Evolutionary conservation across 2,329 filamentous ascomycete species (phyloP), one percentile per base, ranked within the genome.

Genomic region (Sporothrix sp.): DNA sequence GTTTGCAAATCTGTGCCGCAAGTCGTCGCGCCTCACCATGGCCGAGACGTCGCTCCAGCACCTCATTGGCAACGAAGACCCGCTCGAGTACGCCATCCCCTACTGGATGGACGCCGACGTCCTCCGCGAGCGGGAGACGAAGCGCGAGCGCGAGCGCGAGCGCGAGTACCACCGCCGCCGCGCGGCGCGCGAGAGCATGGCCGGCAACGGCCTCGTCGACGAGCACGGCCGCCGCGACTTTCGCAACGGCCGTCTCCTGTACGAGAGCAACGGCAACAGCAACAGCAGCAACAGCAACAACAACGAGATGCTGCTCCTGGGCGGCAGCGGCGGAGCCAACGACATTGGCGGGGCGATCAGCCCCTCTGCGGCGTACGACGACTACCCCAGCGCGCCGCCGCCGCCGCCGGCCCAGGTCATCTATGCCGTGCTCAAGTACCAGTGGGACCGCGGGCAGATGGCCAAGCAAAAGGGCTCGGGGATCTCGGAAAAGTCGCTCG

Each of bases 361-460:
- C n/a, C 32, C 20, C 18, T 13, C 32, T 23, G 20, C 37, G 8
- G 25, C 16, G 5, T 16, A 49, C 47, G 54, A 55, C 39, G 56
- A 58, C 32, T 51, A 53, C 37, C 52, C 50, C 7, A 47, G 45
- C 14, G 35, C 48, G 27, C 49, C 50, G 4, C 11, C 33, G 10
- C 56, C 50, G 51, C 62, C 50, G 63, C 81, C 62, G 1, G 86
- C 91, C 23, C 87, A 91, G 54, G 87, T 98, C 45, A 85, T 88
- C 30, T 99, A 98, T 65, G 91, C 93, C n/a, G 84, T 94, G 18
- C 82, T 96, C 67, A 99, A 98, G 67, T 98, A 88, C 65, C 83
- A 95, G 65, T 98, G 94, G 93, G 87, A 91, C 54, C 81, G 84
- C 48, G 87, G 87, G 11, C 85, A 87, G 59, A 74, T 82, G 55